Conservation (phyloP, 2,329 filamentous ascomycete genomes). For the Escovopsis weberi region DNA sequence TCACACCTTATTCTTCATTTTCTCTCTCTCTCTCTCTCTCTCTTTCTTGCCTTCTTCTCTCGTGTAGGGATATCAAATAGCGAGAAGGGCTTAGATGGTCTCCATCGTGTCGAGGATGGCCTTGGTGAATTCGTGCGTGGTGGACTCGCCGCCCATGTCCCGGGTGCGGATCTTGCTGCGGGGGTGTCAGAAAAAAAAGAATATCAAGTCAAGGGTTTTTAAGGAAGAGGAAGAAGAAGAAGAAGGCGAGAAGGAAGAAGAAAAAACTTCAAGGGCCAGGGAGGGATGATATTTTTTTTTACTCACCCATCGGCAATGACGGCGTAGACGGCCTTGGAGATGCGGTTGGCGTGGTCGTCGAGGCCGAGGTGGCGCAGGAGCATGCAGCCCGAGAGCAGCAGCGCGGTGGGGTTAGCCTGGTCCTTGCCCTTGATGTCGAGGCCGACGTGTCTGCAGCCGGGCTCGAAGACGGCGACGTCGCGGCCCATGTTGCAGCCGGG, state of each 20-base stretch:
- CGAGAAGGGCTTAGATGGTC: conserved; percentile 34
- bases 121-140: conserved; percentile 88
- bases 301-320: conserved; percentile 82
- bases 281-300: neutral
- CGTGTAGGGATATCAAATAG: neutral
- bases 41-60: neutral
- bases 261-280: neutral
- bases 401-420: conserved; percentile 93
- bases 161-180: conserved; percentile 70
- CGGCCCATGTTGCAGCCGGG: conserved; percentile 99
- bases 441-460: conserved; percentile 96
- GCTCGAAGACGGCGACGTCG: conserved; percentile 96
- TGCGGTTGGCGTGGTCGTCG: conserved; percentile 95
- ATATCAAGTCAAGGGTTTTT: neutral
- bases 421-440: conserved; percentile 99
- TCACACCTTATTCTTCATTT: neutral
- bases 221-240: too few species aligned
- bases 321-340: conserved; percentile 69
- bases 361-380: conserved; percentile 92
- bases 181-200: conserved; percentile 23
- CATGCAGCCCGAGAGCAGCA: conserved; percentile 94
- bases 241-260: neutral
- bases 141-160: conserved; percentile 86
- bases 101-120: conserved; percentile 96
- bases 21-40: neutral